Base-by-base conservation (phyloP, 208 protist genomes). In the Borovskyia barvae region DNA sequence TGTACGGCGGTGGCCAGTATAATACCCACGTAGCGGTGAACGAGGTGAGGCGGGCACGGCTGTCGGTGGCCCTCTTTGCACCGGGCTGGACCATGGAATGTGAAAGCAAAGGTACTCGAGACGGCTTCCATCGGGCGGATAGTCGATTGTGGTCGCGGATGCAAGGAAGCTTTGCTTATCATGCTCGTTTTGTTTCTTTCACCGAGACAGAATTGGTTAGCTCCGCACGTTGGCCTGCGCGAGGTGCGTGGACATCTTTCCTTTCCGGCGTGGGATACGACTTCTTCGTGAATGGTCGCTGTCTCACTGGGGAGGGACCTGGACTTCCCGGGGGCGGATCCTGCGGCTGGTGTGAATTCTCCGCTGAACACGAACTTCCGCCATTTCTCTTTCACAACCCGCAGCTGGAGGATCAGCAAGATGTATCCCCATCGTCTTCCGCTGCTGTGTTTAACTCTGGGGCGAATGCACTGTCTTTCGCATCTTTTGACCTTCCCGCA, bases 41-140 rank as follows among this genome's bases (percentile, higher is more conserved):
- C 9, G 66, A 72, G 46, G 75, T 65, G 6, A 30, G 20, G 7
- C 15, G 41, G 2, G 33, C 51, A 5, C 36, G 67, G 4, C 57
- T 90, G 32, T 97, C 91, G 8, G 65, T 80, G 5, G 92, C 85
- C 11, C 45, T 97, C n/a, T 97, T 97, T 67, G 92, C 92, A 5
- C 90, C 92, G 14, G 90, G 56, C 3, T 97, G 90, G 92, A 90
- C 87, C 20, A 69, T 67, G 43, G 94, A 97, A 59, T 55, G 17
- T 15, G 64, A 78, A 53, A 67, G 75, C 9, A 8, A 74, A 14
- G 69, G 69, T 11, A 57, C 35, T 8, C 77, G 78, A 19, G 77
- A 82, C 35, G 61, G 40, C 11, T 92, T 87, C 63, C 63, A 76
- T 14, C 17, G n/a, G 22, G 67, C 80, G 12, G 75, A 92, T 29